phyloP scores from a whole-genome alignment of 495 filamentous ascomycete species.

The Terfezia claveryi region DNA sequence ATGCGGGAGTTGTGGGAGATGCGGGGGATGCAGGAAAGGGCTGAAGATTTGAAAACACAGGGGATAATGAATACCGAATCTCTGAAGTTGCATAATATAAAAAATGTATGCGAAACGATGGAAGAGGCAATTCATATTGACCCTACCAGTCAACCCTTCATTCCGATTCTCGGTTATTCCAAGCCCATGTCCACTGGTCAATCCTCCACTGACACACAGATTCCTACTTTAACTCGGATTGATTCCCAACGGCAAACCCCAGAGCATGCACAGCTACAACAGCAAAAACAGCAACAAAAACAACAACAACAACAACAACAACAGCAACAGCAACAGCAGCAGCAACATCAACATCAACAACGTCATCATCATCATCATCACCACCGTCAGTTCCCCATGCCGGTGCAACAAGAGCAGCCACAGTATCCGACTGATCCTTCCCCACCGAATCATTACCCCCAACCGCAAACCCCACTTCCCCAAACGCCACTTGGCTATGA shows the following conservation, averaged over 20 bases:
- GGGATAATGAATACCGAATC: neutral
- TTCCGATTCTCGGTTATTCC: neutral
- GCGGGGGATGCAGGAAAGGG: neutral
- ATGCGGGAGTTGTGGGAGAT: neutral
- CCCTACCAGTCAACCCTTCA: neutral
- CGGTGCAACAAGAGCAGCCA: no score
- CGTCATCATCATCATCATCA: no score
- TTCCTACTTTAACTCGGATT: neutral
- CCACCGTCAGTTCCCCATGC: no score
- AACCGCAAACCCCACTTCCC: neutral
- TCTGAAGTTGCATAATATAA: neutral
- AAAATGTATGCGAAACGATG: neutral
- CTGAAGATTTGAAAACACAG: neutral
- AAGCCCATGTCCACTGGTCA: neutral
- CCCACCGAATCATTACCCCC: no score
- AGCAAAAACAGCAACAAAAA: neutral
- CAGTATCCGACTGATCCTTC: no score
- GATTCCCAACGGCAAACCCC: neutral
- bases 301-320: neutral
- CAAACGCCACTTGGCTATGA: neutral
- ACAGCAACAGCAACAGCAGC: neutral
- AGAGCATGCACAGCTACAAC: neutral
- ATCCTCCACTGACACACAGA: neutral
- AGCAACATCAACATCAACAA: no score
- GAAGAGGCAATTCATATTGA: no score